These are phyloP conservation scores for Schrenkiella parvula DNA, from an alignment of 345 rosid species.

Conservation along the genomic window DNA sequence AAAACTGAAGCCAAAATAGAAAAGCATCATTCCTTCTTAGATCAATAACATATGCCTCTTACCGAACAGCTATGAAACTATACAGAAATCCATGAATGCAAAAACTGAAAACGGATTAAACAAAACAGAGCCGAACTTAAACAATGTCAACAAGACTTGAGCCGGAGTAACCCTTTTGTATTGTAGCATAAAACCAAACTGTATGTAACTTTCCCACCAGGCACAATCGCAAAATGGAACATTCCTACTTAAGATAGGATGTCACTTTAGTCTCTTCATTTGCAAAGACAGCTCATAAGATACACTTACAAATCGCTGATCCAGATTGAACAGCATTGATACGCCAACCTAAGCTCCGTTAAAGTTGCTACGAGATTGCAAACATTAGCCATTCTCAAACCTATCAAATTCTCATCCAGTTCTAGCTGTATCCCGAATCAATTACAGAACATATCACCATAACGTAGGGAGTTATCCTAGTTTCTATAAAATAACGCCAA, in stretches of 20 bases:
- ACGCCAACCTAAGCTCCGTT: too few relatives aligned
- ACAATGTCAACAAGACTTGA: not conserved
- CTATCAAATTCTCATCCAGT: not conserved
- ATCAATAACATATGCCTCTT: constrained; percentile 6
- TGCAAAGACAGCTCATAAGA: not conserved
- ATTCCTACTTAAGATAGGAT: not conserved
- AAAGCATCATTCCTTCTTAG: not conserved
- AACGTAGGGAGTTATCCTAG: not conserved
- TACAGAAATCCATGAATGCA: not conserved
- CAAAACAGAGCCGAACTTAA: not conserved
- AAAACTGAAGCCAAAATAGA: constrained; percentile 1
- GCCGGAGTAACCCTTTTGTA: not conserved
- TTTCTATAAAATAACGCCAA: not conserved
- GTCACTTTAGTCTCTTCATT: not conserved
- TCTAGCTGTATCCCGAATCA: not conserved
- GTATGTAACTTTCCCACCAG: not conserved
- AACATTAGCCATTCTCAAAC: constrained; percentile 2
- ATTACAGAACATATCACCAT: not conserved
- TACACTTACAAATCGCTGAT: not conserved
- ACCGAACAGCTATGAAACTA: not conserved
- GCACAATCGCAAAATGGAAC: not conserved
- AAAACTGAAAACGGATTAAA: not conserved
- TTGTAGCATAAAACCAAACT: too few relatives aligned
- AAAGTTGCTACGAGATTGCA: constrained; percentile 3
- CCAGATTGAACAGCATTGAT: too few relatives aligned